Conservation (phyloP, 2,329 filamentous ascomycete genomes). For the Cladosporium halotolerans region DNA sequence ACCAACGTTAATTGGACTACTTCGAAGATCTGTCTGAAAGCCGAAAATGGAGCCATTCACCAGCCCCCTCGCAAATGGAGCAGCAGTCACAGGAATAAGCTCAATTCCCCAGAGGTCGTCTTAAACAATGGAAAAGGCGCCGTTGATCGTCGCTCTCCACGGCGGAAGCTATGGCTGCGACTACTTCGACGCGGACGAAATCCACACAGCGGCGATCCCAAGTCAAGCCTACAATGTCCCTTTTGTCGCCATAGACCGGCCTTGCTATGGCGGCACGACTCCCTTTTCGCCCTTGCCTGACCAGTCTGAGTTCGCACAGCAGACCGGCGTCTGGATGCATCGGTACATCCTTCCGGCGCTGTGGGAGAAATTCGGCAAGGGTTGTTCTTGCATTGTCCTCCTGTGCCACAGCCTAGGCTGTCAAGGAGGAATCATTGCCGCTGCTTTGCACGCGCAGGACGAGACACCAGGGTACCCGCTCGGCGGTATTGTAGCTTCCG, state of each 20-base stretch:
- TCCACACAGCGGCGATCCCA: neutral
- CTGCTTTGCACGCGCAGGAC: neutral
- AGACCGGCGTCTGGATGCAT: neutral
- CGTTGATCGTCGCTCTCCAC: neutral
- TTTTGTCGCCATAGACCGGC: conserved; percentile 1
- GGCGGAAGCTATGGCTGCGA: conserved; percentile 1
- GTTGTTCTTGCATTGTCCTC: neutral
- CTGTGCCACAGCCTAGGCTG: conserved; percentile 1
- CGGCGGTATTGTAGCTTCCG: neutral
- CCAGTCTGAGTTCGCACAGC: neutral
- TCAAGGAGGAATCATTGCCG: neutral
- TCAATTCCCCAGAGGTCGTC: neutral
- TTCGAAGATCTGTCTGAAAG: neutral
- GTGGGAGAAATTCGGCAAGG: neutral
- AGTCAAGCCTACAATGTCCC: neutral
- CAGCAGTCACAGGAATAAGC: neutral
- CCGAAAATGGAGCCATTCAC: neutral
- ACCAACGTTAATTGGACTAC: no score
- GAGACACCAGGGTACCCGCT: neutral
- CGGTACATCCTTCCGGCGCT: neutral
- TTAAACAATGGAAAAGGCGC: neutral
- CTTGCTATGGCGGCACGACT: neutral
- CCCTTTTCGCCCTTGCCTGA: neutral
- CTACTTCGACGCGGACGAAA: conserved; percentile 1
- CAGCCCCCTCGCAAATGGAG: neutral